Conservation (phyloP, 164 flowering plant species). For the Liriodendron chinense region DNA sequence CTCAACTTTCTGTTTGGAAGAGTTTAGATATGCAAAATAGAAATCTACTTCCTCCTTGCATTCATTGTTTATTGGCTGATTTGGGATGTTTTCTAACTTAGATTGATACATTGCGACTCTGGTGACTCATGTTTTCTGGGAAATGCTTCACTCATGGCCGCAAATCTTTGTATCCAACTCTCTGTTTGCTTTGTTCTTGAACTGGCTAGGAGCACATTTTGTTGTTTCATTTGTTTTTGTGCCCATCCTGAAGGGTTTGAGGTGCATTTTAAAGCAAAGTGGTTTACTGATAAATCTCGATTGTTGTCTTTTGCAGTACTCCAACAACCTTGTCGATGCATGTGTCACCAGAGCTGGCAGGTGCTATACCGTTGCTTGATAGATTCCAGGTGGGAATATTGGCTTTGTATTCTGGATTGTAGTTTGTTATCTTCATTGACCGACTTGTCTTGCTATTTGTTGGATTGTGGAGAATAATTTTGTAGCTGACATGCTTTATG, state of each 20-base stretch:
- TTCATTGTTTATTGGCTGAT: background rate
- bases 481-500: background rate
- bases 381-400: slow-evolving; percentile 70
- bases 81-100: background rate
- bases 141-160: no score
- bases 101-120: background rate
- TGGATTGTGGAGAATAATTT: background rate
- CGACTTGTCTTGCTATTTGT: background rate
- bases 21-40: background rate
- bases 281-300: background rate
- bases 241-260: background rate
- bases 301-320: slow-evolving; percentile 46
- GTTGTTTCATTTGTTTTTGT: background rate
- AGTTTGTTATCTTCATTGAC: background rate
- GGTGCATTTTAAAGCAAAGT: background rate
- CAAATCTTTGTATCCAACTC: background rate
- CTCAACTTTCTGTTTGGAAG: background rate
- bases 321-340: slow-evolving; percentile 62
- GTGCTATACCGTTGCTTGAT: slow-evolving; percentile 88
- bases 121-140: no score
- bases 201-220: background rate
- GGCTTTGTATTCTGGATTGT: background rate
- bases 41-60: no score
- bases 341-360: slow-evolving; percentile 80
- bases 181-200: background rate